Base-by-base conservation (phyloP, 176 grass and related monocot genomes). In the Musa beccarii region DNA sequence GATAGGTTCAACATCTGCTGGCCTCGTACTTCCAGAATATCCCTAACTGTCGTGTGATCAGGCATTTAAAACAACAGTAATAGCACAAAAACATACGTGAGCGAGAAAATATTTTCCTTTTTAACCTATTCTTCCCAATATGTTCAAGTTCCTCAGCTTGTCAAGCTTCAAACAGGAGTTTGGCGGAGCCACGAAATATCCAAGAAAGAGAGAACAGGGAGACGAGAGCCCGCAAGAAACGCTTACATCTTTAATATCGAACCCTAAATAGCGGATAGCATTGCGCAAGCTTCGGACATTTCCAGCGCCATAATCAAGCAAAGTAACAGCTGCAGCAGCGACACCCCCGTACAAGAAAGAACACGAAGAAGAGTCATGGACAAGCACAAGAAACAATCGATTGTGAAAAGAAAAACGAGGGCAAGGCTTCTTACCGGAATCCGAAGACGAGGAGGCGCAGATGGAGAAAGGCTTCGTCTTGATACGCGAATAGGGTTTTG, bases 231-330 rank as follows among this genome's bases (percentile, higher is more conserved):
- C 2, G 8, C 12, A 69, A 71, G 20, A 28, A 34, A 55, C 11
- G 19, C 54, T 74, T 24, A 78, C 95, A 80, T 98, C 95, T 79
- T 78, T 89, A 79, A 98, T 87, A 53, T 71, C 73, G 82, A 91
- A 91, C 20, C 95, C 95, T 22, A 98, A 84, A 80, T 92, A 75
- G 71, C 81, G 82, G 76, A 99, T 94, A 64, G 95, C 95, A 25
- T 99, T 99, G 51, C 90, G 95, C 65, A 99, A 54, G 69, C 95
- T 99, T 28, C 95, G 86, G 15, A 94, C 90, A 70, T 99, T 99
- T 7, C 90, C 90, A 13, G 95, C 95, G 10, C 95, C 90, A 52
- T 99, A 99, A 82, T 99, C 95, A 9, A 99, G 84, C 51, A 99
- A 80, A 0, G 88, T 99, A 53, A 98, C 88, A 13, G 88, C 95